Evolutionary conservation across 495 filamentous ascomycete species (phyloP).

Genomic region (Talaromyces liani): DNA sequence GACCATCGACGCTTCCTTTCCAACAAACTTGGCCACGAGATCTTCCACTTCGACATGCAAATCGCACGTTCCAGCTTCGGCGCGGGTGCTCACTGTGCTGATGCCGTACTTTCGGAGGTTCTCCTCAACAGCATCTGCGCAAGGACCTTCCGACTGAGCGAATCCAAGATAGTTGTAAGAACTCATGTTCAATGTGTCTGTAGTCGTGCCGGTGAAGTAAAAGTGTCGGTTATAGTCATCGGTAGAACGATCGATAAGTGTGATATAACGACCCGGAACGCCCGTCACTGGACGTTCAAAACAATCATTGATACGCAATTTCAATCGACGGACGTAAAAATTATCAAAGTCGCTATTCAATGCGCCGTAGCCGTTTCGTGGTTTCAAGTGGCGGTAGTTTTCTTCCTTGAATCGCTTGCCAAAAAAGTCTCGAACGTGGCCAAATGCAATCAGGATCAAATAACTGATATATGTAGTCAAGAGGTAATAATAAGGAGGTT

Average conservation of each 20-base stretch:
- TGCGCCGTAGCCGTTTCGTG: conserved; percentile 85
- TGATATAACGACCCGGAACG: conserved; percentile 90
- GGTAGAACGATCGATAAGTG: conserved; percentile 77
- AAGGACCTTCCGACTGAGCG: conserved; percentile 94
- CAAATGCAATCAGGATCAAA: conserved; percentile 88
- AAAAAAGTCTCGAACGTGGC: conserved; percentile 94
- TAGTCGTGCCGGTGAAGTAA: conserved; percentile 77
- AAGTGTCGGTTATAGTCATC: conserved; percentile 85
- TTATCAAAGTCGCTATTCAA: conserved; percentile 98
- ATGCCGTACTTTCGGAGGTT: conserved; percentile 77
- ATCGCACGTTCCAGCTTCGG: conserved; percentile 81
- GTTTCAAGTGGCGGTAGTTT: conserved; percentile 75
- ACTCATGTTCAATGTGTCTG: conserved; percentile 96
- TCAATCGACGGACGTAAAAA: conserved; percentile 89
- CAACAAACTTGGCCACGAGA: conserved; percentile 81
- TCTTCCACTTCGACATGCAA: conserved; percentile 83
- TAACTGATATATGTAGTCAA: conserved; percentile 97
- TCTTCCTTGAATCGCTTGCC: conserved; percentile 86
- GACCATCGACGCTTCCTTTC: conserved; percentile 89
- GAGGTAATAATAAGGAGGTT: conserved; percentile 94
- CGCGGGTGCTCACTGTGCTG: conserved; percentile 68
- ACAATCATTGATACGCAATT: conserved; percentile 92
- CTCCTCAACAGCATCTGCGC: conserved; percentile 88
- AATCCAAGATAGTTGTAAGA: conserved; percentile 99
- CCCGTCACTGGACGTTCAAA: conserved; percentile 88